Conservation (phyloP, 106 monocot genomes). For the Dioscorea zingiberensis region DNA sequence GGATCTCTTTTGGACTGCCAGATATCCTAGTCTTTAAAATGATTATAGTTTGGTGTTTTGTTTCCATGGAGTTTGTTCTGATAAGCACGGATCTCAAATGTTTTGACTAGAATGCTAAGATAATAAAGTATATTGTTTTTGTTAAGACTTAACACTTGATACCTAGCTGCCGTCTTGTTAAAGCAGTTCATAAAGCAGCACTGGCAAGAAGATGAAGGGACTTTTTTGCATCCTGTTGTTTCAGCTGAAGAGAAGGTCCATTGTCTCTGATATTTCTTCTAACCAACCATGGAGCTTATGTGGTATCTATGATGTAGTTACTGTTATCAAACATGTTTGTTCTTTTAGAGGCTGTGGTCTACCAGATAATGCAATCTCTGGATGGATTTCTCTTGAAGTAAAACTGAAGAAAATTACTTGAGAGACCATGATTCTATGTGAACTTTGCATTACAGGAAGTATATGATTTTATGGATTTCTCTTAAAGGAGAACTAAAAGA, state of each 20-base stretch:
- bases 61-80: not conserved
- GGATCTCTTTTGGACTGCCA: constrained; percentile 83
- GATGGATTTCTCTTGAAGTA: no score
- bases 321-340: no score
- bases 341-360: no score
- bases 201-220: constrained; percentile 89
- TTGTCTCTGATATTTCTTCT: not conserved
- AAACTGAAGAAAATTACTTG: no score
- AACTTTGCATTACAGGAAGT: no score
- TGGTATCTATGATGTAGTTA: no score
- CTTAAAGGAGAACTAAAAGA: no score
- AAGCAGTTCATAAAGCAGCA: constrained; percentile 98
- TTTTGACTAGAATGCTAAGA: not conserved
- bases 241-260: constrained; percentile 75
- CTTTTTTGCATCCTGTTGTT: constrained; percentile 74
- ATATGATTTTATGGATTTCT: no score
- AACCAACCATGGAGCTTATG: no score
- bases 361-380: no score
- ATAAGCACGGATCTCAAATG: no score
- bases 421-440: no score
- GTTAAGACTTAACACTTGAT: constrained; percentile 40
- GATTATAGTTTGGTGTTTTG: not conserved
- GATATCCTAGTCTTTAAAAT: constrained; percentile 65
- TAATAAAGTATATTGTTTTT: not conserved
- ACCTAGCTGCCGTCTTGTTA: constrained; percentile 88